A percentile compares a stretch with the other conserved stretches of the same genome.
phyloP scores from a whole-genome alignment of 129 eudicot genomes.

The Logfia minima region DNA sequence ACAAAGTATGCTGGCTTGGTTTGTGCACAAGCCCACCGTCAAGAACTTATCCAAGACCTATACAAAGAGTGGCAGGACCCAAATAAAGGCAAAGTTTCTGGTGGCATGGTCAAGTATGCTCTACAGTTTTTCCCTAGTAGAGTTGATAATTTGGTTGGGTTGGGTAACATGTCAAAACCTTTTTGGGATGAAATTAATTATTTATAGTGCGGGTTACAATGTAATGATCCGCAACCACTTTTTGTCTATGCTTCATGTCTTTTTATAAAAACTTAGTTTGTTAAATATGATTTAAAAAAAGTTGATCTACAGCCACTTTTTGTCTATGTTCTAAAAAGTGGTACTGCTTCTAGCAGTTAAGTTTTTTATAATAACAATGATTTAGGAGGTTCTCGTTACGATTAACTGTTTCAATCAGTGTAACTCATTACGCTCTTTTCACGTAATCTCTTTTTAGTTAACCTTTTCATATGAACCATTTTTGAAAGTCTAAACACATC shows the following conservation, averaged over 20 bases:
- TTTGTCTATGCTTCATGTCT: background rate
- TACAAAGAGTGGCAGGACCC: slow-evolving; percentile 95
- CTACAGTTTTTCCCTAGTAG: background rate
- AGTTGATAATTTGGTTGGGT: background rate
- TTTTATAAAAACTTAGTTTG: background rate
- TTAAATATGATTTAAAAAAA: background rate
- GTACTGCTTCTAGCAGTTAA: background rate
- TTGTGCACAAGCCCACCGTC: slow-evolving; percentile 95
- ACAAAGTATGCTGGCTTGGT: slow-evolving; percentile 93
- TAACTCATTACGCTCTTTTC: background rate
- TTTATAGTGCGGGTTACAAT: background rate
- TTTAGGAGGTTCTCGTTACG: background rate
- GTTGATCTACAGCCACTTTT: background rate
- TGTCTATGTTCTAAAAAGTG: background rate
- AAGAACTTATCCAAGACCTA: slow-evolving; percentile 85
- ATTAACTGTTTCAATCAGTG: background rate
- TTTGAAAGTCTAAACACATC: background rate
- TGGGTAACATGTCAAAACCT: background rate
- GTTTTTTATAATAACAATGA: background rate
- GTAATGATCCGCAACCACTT: background rate
- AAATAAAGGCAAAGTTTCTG: slow-evolving; percentile 74
- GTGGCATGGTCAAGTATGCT: slow-evolving; percentile 87
- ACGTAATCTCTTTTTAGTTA: background rate
- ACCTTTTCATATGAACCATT: background rate
- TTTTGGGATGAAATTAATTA: background rate